These are phyloP conservation scores for Aurantiochytrium sp. DNA, from an alignment of 108 stramenopile genomes.

Conservation along the genomic window DNA sequence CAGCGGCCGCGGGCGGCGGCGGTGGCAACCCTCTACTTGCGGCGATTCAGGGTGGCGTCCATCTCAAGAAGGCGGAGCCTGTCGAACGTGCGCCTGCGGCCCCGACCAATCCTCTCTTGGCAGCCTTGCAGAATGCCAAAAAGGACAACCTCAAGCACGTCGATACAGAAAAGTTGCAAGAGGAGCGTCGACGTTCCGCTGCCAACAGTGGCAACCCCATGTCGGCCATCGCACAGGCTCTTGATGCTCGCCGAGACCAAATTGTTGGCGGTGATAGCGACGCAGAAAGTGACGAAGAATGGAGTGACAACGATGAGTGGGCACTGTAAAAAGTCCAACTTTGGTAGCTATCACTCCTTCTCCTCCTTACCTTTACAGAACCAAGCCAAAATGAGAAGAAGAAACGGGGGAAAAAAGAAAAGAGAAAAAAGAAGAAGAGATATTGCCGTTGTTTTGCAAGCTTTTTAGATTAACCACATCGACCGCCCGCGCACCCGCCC, in stretches of 20 bases:
- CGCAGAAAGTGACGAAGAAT: background rate
- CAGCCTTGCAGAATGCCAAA: background rate
- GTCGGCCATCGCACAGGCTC: conserved; percentile 12
- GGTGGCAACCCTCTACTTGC: background rate
- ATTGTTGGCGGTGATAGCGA: background rate
- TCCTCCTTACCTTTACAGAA: no score
- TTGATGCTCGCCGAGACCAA: conserved; percentile 1
- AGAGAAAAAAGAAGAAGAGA: no score
- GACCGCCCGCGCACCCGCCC: conserved; percentile 78
- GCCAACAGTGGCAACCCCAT: background rate
- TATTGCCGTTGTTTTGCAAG: no score
- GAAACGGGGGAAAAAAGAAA: no score
- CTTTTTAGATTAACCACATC: background rate
- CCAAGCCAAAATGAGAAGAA: no score
- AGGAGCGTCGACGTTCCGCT: background rate
- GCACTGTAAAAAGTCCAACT: background rate
- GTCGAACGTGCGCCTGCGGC: background rate
- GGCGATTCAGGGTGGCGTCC: background rate
- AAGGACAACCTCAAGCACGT: background rate
- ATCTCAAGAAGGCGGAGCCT: background rate
- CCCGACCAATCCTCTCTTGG: background rate
- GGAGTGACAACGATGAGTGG: conserved; percentile 15
- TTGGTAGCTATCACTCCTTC: no score
- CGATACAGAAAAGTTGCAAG: background rate
- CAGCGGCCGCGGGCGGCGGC: background rate